A percentile compares a stretch with the other conserved stretches of the same genome.
Evolutionary conservation across 495 filamentous ascomycete species (phyloP).

Genomic region (Xylaria venustula): DNA sequence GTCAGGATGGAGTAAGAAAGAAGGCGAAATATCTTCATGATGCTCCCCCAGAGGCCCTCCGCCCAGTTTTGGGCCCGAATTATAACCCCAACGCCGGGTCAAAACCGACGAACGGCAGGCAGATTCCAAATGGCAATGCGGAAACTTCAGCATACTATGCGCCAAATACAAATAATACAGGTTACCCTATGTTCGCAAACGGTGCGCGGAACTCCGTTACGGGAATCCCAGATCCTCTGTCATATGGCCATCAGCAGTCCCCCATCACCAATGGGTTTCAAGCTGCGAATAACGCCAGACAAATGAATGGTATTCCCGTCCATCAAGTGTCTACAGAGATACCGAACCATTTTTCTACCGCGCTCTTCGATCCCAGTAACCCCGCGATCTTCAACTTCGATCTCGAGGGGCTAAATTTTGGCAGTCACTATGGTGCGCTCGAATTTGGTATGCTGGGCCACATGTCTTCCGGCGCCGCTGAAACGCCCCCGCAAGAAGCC

Average conservation of each 20-base stretch:
- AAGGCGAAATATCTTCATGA: constrained; percentile 99
- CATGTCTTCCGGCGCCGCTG: constrained; percentile 82
- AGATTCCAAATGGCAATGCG: constrained; percentile 24
- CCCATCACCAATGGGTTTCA: constrained; percentile 70
- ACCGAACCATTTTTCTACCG: constrained; percentile 46
- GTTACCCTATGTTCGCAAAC: constrained; percentile 36
- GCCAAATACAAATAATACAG: constrained; percentile 24
- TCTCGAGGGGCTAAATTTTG: constrained; percentile 89
- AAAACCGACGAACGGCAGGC: constrained; percentile 32
- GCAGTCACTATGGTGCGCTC: constrained; percentile 87
- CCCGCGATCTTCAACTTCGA: constrained; percentile 92
- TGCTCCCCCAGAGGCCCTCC: constrained; percentile 71
- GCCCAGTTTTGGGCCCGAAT: constrained; percentile 55
- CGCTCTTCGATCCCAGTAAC: constrained; percentile 85
- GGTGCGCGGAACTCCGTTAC: constrained; percentile 27
- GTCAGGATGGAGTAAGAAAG: constrained; percentile 94
- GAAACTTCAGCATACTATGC: constrained; percentile 31
- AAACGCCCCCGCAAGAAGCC: constrained; percentile 69
- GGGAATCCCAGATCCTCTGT: constrained; percentile 45
- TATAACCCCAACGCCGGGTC: constrained; percentile 46
- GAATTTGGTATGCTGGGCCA: constrained; percentile 95
- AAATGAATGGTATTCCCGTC: constrained; percentile 31
- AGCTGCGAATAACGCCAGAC: constrained; percentile 40
- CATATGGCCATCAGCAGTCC: constrained; percentile 62
- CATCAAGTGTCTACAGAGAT: constrained; percentile 38